Base-by-base conservation (phyloP, 1,139 yeast species). In the Pichia sp. region DNA sequence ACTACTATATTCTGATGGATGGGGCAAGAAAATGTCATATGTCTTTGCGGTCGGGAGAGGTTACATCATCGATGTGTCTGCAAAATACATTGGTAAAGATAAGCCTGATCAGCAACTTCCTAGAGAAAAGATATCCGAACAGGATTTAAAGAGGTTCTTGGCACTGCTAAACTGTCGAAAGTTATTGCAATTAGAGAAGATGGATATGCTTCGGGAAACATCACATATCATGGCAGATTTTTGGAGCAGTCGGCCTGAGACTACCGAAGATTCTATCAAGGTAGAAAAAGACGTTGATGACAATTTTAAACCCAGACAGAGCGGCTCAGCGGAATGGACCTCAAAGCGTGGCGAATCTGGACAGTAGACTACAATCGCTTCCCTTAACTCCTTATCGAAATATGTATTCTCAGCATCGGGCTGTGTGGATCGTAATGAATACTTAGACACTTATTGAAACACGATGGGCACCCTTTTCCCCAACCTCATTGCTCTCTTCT, bases 11-110 rank as follows among this genome's bases (percentile, higher is more conserved):
- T 72, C 79, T 33, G 67, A 71, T 27, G 94, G 94, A 31, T 88
- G 97, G 97, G 94, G 93, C 27, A 88, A 88, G 61, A 73, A 73
- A 43, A 88, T 88, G 97, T 81, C 94, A 36, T 85, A 83, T 60
- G 83, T 78, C 3, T 60, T 88, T 39, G 96, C 84, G 0, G 68
- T 82, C 40, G 71, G 77, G 29, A 66, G 64, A 24, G 66, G 66
- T 28, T 86, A 85, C 26, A 66, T 78, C 4, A 55, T 64, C 6
- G 96, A 88, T 55, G 77, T 88, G 31, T 74, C 88, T 24, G 56
- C 60, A 8, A 73, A 86, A 44, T 88, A 88, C 48, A 73, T 86
- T 22, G 48, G 45, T 29, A 64, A 77, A 5, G 23, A 20, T 1
- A 63, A 67, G 9, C 55, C 62, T 2, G 68, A 65, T 11, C 69